Evolutionary conservation across 495 filamentous ascomycete genomes (phyloP).

Genomic region (Durotheca rogersii): DNA sequence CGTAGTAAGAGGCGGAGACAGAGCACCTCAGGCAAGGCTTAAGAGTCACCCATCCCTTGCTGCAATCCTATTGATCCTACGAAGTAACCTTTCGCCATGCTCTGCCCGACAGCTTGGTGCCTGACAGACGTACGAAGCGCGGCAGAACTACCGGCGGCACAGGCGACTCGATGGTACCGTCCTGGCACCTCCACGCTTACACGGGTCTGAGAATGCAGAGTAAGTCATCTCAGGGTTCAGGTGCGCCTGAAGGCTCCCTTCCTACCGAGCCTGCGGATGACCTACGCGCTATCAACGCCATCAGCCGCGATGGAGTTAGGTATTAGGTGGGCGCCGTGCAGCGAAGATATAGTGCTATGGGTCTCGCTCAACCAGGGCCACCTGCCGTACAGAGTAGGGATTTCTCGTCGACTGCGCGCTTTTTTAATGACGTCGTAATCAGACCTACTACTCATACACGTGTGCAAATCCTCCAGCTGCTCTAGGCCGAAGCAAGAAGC

Average conservation of each 20-base stretch:
- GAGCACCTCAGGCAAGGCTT: constrained; percentile 18
- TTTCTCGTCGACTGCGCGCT: constrained; percentile 3
- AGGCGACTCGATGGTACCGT: not conserved
- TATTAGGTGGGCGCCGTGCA: not conserved
- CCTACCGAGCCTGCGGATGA: not conserved
- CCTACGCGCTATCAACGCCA: not conserved
- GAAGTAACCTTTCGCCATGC: constrained; percentile 20
- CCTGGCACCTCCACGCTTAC: not conserved
- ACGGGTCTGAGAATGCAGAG: not conserved
- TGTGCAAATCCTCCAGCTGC: constrained; percentile 6
- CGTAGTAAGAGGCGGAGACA: constrained; percentile 4
- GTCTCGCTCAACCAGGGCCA: constrained; percentile 10
- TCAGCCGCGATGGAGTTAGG: constrained; percentile 3
- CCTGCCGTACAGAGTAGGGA: constrained; percentile 13
- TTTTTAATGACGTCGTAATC: constrained; percentile 19
- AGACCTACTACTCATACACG: not conserved
- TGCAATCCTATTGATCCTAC: constrained; percentile 31
- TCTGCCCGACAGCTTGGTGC: constrained; percentile 15
- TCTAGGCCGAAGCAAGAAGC: constrained; percentile 1
- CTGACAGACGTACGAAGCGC: constrained; percentile 1
- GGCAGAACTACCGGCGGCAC: constrained; percentile 13
- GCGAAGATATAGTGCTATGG: not conserved
- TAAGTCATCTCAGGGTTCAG: no score
- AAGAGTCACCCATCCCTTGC: constrained; percentile 20
- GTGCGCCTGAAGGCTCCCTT: not conserved